Percentiles rank a stretch among this genome's conserved stretches.
Conservation (phyloP, 345 rosid species). For the Corchorus olitorius region DNA sequence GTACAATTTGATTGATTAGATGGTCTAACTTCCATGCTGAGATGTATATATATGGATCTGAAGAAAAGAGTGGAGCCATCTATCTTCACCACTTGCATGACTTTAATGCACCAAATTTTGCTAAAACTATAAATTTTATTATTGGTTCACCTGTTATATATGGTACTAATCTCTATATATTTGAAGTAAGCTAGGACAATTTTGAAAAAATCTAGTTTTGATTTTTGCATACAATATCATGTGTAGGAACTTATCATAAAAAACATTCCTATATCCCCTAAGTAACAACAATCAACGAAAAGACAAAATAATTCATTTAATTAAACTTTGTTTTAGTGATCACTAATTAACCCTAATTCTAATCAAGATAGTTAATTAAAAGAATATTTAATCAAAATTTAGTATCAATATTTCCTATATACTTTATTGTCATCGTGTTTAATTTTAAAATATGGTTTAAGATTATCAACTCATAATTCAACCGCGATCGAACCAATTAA, state of each 20-base stretch:
- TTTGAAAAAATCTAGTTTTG: neutral
- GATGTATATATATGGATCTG: neutral
- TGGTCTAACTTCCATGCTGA: neutral
- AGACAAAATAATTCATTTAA: no score
- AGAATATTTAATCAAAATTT: no score
- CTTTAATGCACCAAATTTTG: neutral
- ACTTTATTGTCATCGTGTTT: no score
- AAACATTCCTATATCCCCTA: neutral
- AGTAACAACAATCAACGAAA: no score
- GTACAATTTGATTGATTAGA: neutral
- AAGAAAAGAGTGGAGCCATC: neutral
- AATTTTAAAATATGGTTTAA: no score
- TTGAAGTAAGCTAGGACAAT: slow-evolving; percentile 1
- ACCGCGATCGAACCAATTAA: no score
- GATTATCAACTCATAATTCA: no score
- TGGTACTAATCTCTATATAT: neutral
- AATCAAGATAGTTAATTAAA: neutral
- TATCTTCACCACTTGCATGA: neutral
- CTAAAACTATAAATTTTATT: neutral
- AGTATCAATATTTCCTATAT: no score
- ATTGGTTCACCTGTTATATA: neutral
- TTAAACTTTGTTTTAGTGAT: no score
- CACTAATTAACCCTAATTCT: no score
- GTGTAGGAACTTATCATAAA: neutral
- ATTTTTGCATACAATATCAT: neutral